These are phyloP conservation scores for Tardiomyces blankii DNA, from an alignment of 1,139 yeast genomes.

Conservation along the genomic window DNA sequence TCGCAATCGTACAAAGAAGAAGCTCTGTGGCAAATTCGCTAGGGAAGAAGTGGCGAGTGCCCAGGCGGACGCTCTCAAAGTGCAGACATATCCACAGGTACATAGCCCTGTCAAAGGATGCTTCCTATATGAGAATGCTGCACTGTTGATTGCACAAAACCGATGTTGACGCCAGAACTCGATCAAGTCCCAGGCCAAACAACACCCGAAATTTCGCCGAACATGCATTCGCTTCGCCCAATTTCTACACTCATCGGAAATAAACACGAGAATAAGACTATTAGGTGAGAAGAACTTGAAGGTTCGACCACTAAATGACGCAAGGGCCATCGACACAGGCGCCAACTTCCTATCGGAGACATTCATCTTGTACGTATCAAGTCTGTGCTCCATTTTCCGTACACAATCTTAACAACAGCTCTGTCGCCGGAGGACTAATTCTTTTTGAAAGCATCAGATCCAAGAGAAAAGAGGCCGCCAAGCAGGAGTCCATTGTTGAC, in stretches of 20 bases:
- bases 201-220: slow-evolving; percentile 52
- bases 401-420: slow-evolving; percentile 2
- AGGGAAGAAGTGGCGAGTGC: no score
- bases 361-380: slow-evolving; percentile 40
- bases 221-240: slow-evolving; percentile 68
- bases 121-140: no score
- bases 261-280: slow-evolving; percentile 48
- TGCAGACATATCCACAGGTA: no score
- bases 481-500: slow-evolving; percentile 55
- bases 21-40: no score
- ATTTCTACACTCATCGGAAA: slow-evolving; percentile 55
- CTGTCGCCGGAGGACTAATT: slow-evolving; percentile 72
- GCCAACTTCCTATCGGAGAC: slow-evolving; percentile 71
- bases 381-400: slow-evolving; percentile 2
- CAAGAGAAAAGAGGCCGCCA: slow-evolving; percentile 48
- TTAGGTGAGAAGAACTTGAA: slow-evolving; percentile 45
- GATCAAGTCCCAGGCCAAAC: slow-evolving; percentile 66
- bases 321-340: slow-evolving; percentile 74
- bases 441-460: slow-evolving; percentile 63
- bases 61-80: no score
- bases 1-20: no score
- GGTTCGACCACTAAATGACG: slow-evolving; percentile 73
- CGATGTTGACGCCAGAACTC: slow-evolving; percentile 28
- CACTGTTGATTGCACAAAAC: no score
- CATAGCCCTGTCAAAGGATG: no score